Evolutionary conservation across 2,329 filamentous ascomycete species (phyloP), one percentile per base, ranked within the genome.

Genomic region (Colletotrichum godetiae): DNA sequence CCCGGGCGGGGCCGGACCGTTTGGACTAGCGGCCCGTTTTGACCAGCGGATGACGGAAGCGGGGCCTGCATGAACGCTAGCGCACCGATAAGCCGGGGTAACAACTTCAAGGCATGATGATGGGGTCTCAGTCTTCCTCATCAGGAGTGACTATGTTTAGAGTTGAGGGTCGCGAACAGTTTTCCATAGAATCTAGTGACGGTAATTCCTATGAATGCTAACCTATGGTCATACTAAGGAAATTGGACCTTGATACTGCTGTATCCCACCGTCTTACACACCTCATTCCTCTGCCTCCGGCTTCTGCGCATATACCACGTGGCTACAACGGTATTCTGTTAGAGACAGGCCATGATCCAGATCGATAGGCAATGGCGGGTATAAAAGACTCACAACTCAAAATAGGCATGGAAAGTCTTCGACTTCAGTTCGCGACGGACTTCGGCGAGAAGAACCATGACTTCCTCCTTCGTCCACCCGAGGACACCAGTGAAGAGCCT

Each of bases 381-480:
- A 29, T 4, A 29, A 29, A 29, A 63, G 4, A 74, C 75, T 77
- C 59, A 78, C 73, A 77, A 74, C 15, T 78, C 74, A 22, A 76
- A 70, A 49, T 77, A 75, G 15, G 78, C 65, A 74, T 82, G 81
- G n/a, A 79, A 75, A 10, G 66, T 74, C 52, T 62, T 75, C 63
- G 79, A 76, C 68, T 76, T 79, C 65, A 82, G 67, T 73, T 81
- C 81, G 33, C 76, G 78, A 11, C 78, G 77, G 1, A 80, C 80
- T 1, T 76, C 72, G 2, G 78, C 78, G 22, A 80, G 76, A 55
- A 81, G 74, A 3, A 79, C 76, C 13, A 78, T 53, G 15, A 78
- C 78, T 65, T 82, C 79, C 19, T 78, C 68, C 57, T 73, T 68
- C 0, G 55, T 68, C 81, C 80, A 82, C 1, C 78, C 78, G 29